Evolutionary conservation across 495 filamentous ascomycete species (phyloP), one percentile per base, ranked within the genome.

Genomic region (Venustampulla echinocandica): DNA sequence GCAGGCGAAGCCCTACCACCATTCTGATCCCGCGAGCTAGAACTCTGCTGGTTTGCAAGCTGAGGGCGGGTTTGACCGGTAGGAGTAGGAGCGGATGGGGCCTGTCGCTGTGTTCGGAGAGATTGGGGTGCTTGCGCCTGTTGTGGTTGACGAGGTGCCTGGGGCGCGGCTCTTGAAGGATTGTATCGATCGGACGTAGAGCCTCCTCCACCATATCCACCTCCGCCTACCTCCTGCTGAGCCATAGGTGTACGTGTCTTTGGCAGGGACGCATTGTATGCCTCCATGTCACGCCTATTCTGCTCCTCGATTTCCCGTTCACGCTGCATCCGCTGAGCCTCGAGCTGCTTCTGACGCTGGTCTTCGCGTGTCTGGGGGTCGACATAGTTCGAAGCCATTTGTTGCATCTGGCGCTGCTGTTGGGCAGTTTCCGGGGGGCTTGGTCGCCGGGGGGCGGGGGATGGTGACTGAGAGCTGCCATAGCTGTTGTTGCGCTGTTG

Each of bases 251-350:
- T 64, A 47, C 84, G 80, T 10, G 73, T 74, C 65, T 93, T 81
- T 13, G 89, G 87, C 34, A 95, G 60, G 11, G 83, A 83, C n/a
- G 84, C 80, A 63, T 95, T 92, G 61, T 92, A 95, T 17, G 77
- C 84, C 55, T 87, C 87, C 51, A 82, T 71, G 5, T 95, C 87
- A 46, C 76, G 71, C 49, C 81, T 77, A 38, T 74, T 72, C 53
- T 81, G 77, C 55, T 88, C 81, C 45, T 83, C 73, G 3, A 70
- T 69, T 46, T 87, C 80, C 33, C 73, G 74, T 42, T 80, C 73
- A n/a, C 74, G 69, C 33, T 82, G 59, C 38, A 63, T 58, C 11
- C 57, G 59, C 33, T 67, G 59, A 24, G 50, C 50, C 24, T 67
- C 61, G 7, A 52, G 49, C 42, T 66, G 57, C 23, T 57, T 54